These are phyloP conservation scores for Aspergillus sergii DNA, from an alignment of 2,329 filamentous ascomycete genomes.

Conservation along the genomic window DNA sequence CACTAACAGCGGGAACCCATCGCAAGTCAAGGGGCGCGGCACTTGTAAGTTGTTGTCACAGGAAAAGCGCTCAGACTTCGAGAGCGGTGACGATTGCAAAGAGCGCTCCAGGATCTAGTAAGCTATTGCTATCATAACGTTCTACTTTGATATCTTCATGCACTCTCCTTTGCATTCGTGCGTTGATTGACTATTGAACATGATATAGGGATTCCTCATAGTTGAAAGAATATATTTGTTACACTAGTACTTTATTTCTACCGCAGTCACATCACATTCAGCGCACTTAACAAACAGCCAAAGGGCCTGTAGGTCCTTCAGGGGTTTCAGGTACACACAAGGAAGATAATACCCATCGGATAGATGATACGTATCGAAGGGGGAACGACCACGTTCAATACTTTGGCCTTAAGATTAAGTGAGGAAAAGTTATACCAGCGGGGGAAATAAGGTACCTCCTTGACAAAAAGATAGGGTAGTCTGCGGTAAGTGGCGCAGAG, in stretches of 20 bases:
- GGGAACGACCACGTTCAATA: neutral
- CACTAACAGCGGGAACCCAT: conserved; percentile 15
- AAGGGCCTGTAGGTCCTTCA: neutral
- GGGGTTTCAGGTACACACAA: neutral
- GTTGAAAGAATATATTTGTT: neutral
- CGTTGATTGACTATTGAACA: neutral
- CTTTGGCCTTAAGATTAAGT: neutral
- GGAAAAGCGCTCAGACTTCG: conserved; percentile 8
- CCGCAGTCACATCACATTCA: neutral
- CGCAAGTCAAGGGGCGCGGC: conserved; percentile 13
- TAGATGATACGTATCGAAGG: neutral
- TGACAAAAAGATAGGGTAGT: neutral
- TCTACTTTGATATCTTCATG: neutral
- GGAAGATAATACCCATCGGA: neutral
- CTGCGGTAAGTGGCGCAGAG: neutral
- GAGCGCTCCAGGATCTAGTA: neutral
- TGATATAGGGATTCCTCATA: neutral
- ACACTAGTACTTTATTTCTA: neutral
- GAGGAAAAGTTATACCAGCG: neutral
- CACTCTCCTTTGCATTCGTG: neutral
- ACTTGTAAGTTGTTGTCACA: neutral
- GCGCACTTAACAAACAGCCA: neutral
- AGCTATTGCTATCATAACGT: neutral
- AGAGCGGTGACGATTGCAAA: neutral
- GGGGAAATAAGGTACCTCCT: neutral